phyloP scores from a whole-genome alignment of 345 rosid species.

The Psidium guajava region DNA sequence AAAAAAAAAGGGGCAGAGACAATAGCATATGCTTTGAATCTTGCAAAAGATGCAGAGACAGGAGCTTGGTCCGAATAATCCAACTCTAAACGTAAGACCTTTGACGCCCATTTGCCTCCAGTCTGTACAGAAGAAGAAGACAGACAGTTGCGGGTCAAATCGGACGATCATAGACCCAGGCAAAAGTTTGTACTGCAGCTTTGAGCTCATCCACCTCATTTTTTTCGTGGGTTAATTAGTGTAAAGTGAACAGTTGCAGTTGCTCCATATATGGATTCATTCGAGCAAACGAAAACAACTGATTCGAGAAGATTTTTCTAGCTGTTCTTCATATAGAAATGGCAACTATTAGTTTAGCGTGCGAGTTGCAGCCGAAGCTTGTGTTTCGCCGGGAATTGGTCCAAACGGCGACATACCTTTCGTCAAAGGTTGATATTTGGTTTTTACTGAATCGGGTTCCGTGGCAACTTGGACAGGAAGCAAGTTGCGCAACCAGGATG shows the following conservation, averaged over 20 bases:
- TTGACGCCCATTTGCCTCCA: not conserved
- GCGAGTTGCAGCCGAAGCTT: not conserved
- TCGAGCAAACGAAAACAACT: not conserved
- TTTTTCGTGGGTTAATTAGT: not conserved
- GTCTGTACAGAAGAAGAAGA: not conserved
- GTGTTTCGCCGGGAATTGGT: not conserved
- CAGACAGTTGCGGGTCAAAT: not conserved
- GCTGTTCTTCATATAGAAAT: not conserved
- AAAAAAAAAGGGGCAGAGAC: not conserved
- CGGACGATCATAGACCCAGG: not conserved
- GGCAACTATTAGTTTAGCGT: not conserved
- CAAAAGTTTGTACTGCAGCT: not conserved
- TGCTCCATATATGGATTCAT: not conserved
- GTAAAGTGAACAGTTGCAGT: not conserved
- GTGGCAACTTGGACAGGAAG: not conserved
- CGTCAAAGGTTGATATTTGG: not conserved
- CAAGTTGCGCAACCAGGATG: not conserved
- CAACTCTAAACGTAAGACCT: not conserved
- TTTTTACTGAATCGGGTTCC: not conserved
- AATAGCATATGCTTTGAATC: not conserved
- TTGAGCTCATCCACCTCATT: not conserved
- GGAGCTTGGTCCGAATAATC: not conserved
- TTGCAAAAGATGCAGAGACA: not conserved
- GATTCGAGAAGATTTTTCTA: not conserved
- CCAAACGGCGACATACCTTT: too few species aligned